Conservation (phyloP, 331 rosid genomes). For the Stylosanthes scabra region DNA sequence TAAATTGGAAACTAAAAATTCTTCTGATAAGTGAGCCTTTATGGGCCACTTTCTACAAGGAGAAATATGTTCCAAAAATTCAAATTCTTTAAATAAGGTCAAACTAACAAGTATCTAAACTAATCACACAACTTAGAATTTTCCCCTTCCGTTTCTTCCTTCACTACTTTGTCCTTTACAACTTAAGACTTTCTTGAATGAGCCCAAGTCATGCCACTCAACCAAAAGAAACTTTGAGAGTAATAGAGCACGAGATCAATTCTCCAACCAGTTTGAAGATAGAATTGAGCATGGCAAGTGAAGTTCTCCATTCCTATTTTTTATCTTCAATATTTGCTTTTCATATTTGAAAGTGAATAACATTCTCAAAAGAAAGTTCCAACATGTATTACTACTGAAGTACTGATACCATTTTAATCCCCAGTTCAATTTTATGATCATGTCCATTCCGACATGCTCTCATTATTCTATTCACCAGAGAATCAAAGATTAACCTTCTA, state of each 20-base stretch:
- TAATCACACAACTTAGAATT: neutral
- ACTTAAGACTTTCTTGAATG: neutral
- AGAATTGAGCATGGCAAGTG: neutral
- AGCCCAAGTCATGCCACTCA: conserved; percentile 2
- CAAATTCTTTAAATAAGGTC: neutral
- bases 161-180: neutral
- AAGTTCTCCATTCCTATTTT: neutral
- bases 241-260: conserved; percentile 9
- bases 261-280: conserved; percentile 11
- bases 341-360: neutral
- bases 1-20: neutral
- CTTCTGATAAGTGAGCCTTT: neutral
- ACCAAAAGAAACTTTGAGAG: conserved; percentile 20
- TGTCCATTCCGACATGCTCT: neutral
- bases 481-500: conserved; percentile 13
- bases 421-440: conserved; percentile 4
- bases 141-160: neutral
- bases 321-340: neutral
- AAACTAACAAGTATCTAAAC: conserved; percentile 5
- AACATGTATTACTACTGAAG: neutral
- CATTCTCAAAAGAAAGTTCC: neutral
- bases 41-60: neutral
- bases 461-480: conserved; percentile 1
- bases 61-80: neutral
- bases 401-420: too few relatives aligned